Evolutionary conservation across 345 rosid species (phyloP).

Genomic region (Tarenaya hassleriana): DNA sequence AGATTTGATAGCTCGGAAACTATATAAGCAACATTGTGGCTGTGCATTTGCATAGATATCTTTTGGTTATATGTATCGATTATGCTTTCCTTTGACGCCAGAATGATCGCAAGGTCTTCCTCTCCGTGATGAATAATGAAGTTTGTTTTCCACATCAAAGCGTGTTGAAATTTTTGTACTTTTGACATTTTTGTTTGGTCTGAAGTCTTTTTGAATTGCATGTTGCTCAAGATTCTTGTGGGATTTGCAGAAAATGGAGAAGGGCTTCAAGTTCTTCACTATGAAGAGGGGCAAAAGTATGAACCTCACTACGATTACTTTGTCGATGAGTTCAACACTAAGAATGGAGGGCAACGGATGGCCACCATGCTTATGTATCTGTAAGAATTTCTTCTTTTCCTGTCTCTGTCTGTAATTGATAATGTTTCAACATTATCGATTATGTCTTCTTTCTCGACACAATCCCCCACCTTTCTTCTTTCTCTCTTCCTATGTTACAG

Average conservation of each 20-base stretch:
- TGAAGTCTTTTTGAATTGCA: not conserved
- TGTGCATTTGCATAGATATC: not conserved
- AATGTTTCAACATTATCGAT: not conserved
- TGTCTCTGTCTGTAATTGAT: not conserved
- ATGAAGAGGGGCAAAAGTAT: slow-evolving; percentile 84
- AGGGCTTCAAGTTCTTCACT: slow-evolving; percentile 83
- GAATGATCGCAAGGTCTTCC: slow-evolving; percentile 7
- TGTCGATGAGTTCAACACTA: slow-evolving; percentile 79
- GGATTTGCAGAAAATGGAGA: slow-evolving; percentile 75
- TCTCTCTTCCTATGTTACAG: slow-evolving; percentile 32
- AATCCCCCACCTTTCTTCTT: slow-evolving; percentile 9
- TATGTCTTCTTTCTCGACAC: slow-evolving; percentile 10
- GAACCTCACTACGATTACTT: slow-evolving; percentile 89
- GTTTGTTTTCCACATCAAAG: not conserved
- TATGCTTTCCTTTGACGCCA: not conserved
- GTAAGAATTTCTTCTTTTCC: slow-evolving; percentile 30
- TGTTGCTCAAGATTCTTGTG: not conserved
- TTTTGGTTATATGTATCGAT: not conserved
- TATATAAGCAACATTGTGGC: no score
- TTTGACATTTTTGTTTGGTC: no score
- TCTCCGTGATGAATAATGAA: not conserved
- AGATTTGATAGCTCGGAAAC: no score
- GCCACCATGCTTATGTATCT: slow-evolving; percentile 92
- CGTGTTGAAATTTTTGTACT: not conserved
- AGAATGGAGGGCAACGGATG: slow-evolving; percentile 84